Base-by-base conservation (phyloP, 2,329 filamentous ascomycete species). In the Colletotrichum sp. region DNA sequence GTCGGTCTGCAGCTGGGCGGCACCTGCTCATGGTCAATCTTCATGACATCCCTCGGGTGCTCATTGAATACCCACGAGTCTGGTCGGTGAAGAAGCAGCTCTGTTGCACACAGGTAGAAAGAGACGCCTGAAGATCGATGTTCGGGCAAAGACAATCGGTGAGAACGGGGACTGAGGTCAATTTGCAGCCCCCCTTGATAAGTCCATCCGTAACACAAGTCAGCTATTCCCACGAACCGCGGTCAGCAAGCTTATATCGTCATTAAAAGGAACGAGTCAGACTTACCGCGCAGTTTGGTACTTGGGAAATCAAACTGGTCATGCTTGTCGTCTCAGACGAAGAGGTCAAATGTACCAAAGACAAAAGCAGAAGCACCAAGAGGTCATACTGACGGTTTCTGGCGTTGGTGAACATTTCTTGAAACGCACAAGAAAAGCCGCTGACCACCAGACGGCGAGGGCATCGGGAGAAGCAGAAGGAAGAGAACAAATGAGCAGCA, bases 111-210 rank as follows among this genome's bases (percentile, higher is more conserved):
- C 78, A 79, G 12, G n/a, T 65, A 4, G 72, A 76, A 5, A 79
- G n/a, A 9, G 62, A 16, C 7, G 76, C 39, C 59, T 73, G 67
- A 12, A 78, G 21, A 7, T 59, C 52, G 44, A 71, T 76, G 60
- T 76, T 76, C 10, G 67, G 75, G 24, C 78, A 79, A 1, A 77
- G 13, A 30, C 78, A 79, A 16, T 78, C 75, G 21, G 72, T 63
- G 16, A 79, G 64, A 5, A 57, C 13, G 16, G 63, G 44, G 18
- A 75, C 52, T 39, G 66, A 59, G 7, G 77, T 77, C 21, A 78
- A 32, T 6, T 71, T 68, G 52, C 78, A 79, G 26, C 59, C 64
- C n/a, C 62, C 72, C 4, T 49, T 24, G 28, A 21, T n/a, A 6
- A 75, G 49, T 13, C 39, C 34, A 10, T 28, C 55, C n/a, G 57